phyloP scores from a whole-genome alignment of 148 eudicot genomes.

The Suaeda aralocaspica region DNA sequence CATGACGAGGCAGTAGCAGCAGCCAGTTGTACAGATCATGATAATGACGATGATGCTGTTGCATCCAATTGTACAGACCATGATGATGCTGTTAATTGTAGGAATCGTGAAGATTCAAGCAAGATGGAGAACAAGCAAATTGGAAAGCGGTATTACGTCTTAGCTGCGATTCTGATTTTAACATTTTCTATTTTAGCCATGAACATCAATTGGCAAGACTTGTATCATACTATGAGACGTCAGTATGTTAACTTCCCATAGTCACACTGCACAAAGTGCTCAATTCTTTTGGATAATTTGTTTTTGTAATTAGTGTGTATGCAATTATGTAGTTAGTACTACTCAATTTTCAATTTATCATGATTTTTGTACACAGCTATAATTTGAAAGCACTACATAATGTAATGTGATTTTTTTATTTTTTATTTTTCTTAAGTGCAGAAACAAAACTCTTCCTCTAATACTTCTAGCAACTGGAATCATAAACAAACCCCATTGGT shows the following conservation, averaged over 20 bases:
- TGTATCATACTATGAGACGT: constrained; percentile 10
- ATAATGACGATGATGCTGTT: constrained; percentile 4
- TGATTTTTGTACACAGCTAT: too few species aligned
- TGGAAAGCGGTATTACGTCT: constrained; percentile 19
- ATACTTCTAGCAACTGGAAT: too few species aligned
- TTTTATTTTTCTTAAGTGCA: too few species aligned
- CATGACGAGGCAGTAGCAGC: constrained; percentile 30
- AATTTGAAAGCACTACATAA: too few species aligned
- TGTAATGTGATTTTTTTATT: too few species aligned
- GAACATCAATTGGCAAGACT: constrained; percentile 22
- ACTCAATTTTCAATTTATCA: too few species aligned
- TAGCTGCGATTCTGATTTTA: constrained; percentile 37
- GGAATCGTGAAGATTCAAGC: constrained; percentile 15
- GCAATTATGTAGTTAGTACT: too few species aligned
- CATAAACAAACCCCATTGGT: too few species aligned
- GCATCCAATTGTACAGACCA: not conserved
- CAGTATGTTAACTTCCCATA: constrained; percentile 1
- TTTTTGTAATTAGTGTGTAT: not conserved
- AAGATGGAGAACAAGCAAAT: constrained; percentile 7
- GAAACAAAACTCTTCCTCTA: too few species aligned
- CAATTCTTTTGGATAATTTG: not conserved
- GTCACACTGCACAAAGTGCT: not conserved
- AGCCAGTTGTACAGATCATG: constrained; percentile 24
- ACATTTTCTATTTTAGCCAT: constrained; percentile 37
- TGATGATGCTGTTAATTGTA: constrained; percentile 6